Base-by-base conservation (phyloP, 108 stramenopile genomes). In the Nitzschia sp. region DNA sequence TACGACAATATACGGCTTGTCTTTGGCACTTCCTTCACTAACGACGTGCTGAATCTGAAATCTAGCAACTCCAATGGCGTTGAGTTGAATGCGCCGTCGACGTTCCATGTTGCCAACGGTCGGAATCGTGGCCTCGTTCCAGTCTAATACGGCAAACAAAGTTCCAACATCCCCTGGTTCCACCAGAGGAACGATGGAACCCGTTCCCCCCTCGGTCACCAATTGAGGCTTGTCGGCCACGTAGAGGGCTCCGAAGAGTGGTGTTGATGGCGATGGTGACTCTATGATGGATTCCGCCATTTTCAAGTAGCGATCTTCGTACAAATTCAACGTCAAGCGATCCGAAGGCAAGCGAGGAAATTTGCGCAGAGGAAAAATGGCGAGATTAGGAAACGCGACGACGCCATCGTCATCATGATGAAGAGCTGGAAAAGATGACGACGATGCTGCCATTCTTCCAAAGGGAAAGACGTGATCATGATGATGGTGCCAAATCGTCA, bases 331-430 rank as follows among this genome's bases (percentile, higher is more conserved):
- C 11, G 60, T 74, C 46, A 79, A 45, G 0, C 32, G 19, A 23
- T 79, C 74, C 30, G 78, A 70, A 23, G 78, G 78, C 2, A 79
- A 19, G 11, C 61, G 46, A 1, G 74, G 72, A 11, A 59, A 54
- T 53, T 74, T 79, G 18, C 78, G 78, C n/a, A 79, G 59, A 18
- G 78, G 78, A 48, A 79, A 79, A 1, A 79, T 35, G n/a, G n/a
- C n/a, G n/a, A n/a, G n/a, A n/a, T n/a, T n/a, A n/a, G n/a, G n/a
- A n/a, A n/a, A n/a, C 1, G 77, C 71, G 30, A 73, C n/a, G n/a
- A n/a, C n/a, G n/a, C n/a, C n/a, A n/a, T n/a, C n/a, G n/a, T n/a
- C n/a, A n/a, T n/a, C n/a, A n/a, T n/a, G n/a, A n/a, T n/a, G n/a
- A n/a, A n/a, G n/a, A n/a, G n/a, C n/a, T n/a, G n/a, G n/a, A n/a